Conservation (phyloP, 495 filamentous ascomycete species). For the Daldinia bambusicola region DNA sequence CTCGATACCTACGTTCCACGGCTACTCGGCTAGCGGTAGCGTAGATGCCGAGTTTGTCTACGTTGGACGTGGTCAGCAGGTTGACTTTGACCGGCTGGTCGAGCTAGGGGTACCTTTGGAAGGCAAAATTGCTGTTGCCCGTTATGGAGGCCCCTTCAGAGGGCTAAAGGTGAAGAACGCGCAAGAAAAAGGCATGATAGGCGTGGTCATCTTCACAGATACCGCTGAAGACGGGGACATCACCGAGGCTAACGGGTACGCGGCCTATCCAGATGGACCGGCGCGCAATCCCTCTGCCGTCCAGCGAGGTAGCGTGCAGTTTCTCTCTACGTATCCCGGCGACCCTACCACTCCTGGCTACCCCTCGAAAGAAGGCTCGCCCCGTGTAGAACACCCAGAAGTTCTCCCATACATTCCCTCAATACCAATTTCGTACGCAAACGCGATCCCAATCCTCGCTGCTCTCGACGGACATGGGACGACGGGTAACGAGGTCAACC, state of each 20-base stretch:
- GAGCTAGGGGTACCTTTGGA: slow-evolving; percentile 73
- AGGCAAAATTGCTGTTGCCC: slow-evolving; percentile 83
- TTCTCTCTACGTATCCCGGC: slow-evolving; percentile 67
- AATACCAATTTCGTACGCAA: slow-evolving; percentile 82
- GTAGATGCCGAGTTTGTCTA: slow-evolving; percentile 77
- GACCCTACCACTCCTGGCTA: slow-evolving; percentile 89
- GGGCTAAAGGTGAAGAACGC: slow-evolving; percentile 88
- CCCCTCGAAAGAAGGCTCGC: slow-evolving; percentile 80
- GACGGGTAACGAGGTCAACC: slow-evolving; percentile 74
- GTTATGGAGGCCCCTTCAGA: slow-evolving; percentile 82
- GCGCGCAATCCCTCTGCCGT: slow-evolving; percentile 83
- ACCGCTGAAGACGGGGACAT: slow-evolving; percentile 81
- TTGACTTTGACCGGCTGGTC: slow-evolving; percentile 80
- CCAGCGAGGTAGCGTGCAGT: slow-evolving; percentile 83
- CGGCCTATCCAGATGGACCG: slow-evolving; percentile 81
- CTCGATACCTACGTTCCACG: slow-evolving; percentile 86
- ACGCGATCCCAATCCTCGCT: slow-evolving; percentile 79
- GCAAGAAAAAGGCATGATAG: slow-evolving; percentile 84
- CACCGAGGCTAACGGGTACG: slow-evolving; percentile 78
- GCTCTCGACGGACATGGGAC: slow-evolving; percentile 84
- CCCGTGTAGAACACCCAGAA: slow-evolving; percentile 68
- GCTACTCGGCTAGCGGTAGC: slow-evolving; percentile 84
- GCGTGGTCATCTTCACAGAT: slow-evolving; percentile 82
- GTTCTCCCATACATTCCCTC: slow-evolving; percentile 84
- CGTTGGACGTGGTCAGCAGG: slow-evolving; percentile 79